These are phyloP conservation scores for Sistotremastrum suecicum DNA, from an alignment of 768 basidiomycete species.

Conservation along the genomic window DNA sequence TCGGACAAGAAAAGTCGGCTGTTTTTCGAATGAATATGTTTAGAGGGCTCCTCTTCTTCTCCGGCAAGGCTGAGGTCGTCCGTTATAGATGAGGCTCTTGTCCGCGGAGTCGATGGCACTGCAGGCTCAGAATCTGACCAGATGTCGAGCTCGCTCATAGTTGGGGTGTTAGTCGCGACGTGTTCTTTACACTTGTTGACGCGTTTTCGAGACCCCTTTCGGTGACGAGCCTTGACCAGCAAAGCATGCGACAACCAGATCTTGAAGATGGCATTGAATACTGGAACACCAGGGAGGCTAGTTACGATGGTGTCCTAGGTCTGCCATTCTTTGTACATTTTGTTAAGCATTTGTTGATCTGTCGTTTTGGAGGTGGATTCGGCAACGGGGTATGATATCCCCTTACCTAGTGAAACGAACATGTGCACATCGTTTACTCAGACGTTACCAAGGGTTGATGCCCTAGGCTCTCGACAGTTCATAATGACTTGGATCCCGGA, in stretches of 20 bases:
- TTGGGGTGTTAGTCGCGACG: constrained; percentile 6
- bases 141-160: constrained; percentile 35
- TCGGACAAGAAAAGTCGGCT: constrained; percentile 40
- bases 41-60: constrained; percentile 4
- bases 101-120: too few relatives aligned
- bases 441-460: constrained; percentile 83
- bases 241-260: constrained; percentile 24
- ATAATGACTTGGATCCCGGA: constrained; percentile 70
- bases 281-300: constrained; percentile 75
- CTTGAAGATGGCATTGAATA: constrained; percentile 72
- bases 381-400: constrained; percentile 19
- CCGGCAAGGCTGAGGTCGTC: too few relatives aligned
- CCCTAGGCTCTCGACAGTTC: constrained; percentile 81
- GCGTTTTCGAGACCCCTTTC: constrained; percentile 9
- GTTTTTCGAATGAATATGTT: background rate
- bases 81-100: too few relatives aligned
- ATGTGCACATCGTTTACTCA: constrained; percentile 15
- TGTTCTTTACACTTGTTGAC: constrained; percentile 6
- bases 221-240: background rate
- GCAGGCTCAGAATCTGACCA: constrained; percentile 38
- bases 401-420: background rate
- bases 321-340: constrained; percentile 9
- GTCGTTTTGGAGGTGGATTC: constrained; percentile 14
- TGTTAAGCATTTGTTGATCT: background rate
- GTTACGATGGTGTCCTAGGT: constrained; percentile 79